A percentile compares a stretch with the other conserved stretches of the same genome.
Evolutionary conservation across 768 basidiomycete genomes (phyloP).

Genomic region (Kwoniella shandongensis): DNA sequence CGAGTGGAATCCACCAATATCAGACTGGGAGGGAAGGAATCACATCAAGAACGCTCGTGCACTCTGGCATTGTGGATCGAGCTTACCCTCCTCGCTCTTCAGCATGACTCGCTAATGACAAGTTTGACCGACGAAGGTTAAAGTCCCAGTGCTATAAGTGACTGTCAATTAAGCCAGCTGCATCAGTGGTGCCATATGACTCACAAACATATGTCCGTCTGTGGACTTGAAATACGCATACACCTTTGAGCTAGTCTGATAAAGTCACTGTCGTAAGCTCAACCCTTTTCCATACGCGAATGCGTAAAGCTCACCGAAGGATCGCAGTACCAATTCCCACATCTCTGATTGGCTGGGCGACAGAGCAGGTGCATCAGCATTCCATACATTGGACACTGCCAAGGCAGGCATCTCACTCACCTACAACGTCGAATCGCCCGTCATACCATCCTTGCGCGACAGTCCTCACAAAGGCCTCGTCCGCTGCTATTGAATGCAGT

Average conservation of each 20-base stretch:
- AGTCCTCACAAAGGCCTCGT: slow-evolving; percentile 66
- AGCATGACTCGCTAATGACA: slow-evolving; percentile 69
- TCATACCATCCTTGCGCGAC: slow-evolving; percentile 57
- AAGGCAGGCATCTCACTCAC: slow-evolving; percentile 56
- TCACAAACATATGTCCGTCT: slow-evolving; percentile 69
- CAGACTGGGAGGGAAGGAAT: slow-evolving; percentile 58
- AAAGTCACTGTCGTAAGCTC: not conserved
- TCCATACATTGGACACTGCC: slow-evolving; percentile 57
- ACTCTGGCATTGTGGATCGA: no score
- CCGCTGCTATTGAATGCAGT: slow-evolving; percentile 78
- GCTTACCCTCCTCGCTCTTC: slow-evolving; percentile 64
- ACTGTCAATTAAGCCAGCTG: not conserved
- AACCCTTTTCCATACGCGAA: no score
- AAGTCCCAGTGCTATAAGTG: slow-evolving; percentile 69
- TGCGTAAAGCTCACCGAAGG: slow-evolving; percentile 62
- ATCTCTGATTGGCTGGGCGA: slow-evolving; percentile 77
- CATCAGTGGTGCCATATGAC: slow-evolving; percentile 1
- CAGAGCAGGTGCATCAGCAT: slow-evolving; percentile 4
- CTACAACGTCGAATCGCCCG: slow-evolving; percentile 49
- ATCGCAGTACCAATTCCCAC: slow-evolving; percentile 90
- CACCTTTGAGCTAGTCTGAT: slow-evolving; percentile 26
- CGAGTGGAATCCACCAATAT: slow-evolving; percentile 90
- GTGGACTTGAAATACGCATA: slow-evolving; percentile 88
- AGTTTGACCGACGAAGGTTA: slow-evolving; percentile 77
- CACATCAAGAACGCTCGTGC: no score